phyloP scores from a whole-genome alignment of 805 yeast species.

The Wickerhamia fluorescens region DNA sequence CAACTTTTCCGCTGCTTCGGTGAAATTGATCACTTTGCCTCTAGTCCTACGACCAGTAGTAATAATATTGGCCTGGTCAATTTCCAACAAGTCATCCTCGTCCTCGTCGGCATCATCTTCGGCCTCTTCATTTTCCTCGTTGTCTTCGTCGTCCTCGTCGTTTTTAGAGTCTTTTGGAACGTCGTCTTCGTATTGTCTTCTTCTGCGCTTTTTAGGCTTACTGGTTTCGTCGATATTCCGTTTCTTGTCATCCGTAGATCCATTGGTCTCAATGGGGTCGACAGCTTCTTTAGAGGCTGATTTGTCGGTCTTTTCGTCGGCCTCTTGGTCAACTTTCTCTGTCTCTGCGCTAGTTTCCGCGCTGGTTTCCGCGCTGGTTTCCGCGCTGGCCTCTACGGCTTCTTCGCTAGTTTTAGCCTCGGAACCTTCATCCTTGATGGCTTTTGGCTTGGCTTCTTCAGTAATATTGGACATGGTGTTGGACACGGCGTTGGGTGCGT shows the following conservation, averaged over 20 bases:
- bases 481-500: not conserved
- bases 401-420: slow-evolving; percentile 12
- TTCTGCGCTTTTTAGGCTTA: slow-evolving; percentile 45
- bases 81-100: slow-evolving; percentile 74
- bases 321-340: too few species aligned
- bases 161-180: slow-evolving; percentile 39
- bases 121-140: slow-evolving; percentile 43
- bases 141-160: slow-evolving; percentile 40
- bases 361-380: slow-evolving; percentile 4
- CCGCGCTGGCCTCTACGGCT: slow-evolving; percentile 9
- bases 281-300: slow-evolving; percentile 24
- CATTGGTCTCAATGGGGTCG: slow-evolving; percentile 2
- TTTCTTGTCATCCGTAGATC: slow-evolving; percentile 9
- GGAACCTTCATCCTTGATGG: slow-evolving; percentile 7
- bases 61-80: slow-evolving; percentile 77
- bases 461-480: slow-evolving; percentile 3
- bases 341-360: too few species aligned
- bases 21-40: slow-evolving; percentile 80
- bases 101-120: slow-evolving; percentile 57
- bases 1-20: slow-evolving; percentile 70
- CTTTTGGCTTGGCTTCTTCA: slow-evolving; percentile 2
- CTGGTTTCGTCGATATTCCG: slow-evolving; percentile 8
- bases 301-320: slow-evolving; percentile 12
- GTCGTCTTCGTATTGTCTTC: slow-evolving; percentile 53
- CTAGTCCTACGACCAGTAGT: slow-evolving; percentile 85